These are phyloP conservation scores for Moesziomyces sp. DNA, from an alignment of 1,284 basidiomycete species.

Conservation along the genomic window DNA sequence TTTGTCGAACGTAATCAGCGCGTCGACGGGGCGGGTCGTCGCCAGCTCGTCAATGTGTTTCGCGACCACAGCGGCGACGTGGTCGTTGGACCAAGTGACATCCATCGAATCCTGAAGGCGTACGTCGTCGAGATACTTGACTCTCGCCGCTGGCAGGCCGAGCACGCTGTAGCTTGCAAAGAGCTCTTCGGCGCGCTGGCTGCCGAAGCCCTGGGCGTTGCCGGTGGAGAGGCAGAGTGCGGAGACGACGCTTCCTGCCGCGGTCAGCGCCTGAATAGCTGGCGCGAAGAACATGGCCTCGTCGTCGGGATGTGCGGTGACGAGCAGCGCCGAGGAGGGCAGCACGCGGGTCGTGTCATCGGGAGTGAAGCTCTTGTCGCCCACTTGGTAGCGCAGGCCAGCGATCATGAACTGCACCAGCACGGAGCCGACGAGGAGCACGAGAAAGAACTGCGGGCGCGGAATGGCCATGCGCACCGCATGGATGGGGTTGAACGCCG, in stretches of 20 bases:
- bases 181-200: constrained; percentile 76
- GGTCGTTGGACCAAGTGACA: constrained; percentile 74
- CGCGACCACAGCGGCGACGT: constrained; percentile 75
- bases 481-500: constrained; percentile 10
- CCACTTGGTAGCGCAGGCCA: constrained; percentile 19
- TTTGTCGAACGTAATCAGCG: constrained; percentile 89
- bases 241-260: constrained; percentile 64
- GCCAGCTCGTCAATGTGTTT: constrained; percentile 71
- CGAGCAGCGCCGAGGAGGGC: constrained; percentile 70
- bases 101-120: constrained; percentile 81
- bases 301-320: constrained; percentile 91
- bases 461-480: constrained; percentile 40
- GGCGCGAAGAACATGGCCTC: constrained; percentile 93
- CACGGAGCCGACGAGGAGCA: constrained; percentile 28
- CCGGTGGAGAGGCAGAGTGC: constrained; percentile 72
- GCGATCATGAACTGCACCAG: constrained; percentile 36
- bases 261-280: constrained; percentile 74
- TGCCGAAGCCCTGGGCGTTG: constrained; percentile 83
- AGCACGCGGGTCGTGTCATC: constrained; percentile 10
- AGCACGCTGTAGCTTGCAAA: constrained; percentile 70
- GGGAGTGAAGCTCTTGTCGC: constrained; percentile 7
- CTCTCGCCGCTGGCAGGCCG: constrained; percentile 74
- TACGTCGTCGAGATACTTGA: constrained; percentile 79
- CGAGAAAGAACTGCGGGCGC: constrained; percentile 36
- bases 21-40: constrained; percentile 17